Evolutionary conservation across 2,329 filamentous ascomycete species (phyloP).

Genomic region (Aspergillus sp.): DNA sequence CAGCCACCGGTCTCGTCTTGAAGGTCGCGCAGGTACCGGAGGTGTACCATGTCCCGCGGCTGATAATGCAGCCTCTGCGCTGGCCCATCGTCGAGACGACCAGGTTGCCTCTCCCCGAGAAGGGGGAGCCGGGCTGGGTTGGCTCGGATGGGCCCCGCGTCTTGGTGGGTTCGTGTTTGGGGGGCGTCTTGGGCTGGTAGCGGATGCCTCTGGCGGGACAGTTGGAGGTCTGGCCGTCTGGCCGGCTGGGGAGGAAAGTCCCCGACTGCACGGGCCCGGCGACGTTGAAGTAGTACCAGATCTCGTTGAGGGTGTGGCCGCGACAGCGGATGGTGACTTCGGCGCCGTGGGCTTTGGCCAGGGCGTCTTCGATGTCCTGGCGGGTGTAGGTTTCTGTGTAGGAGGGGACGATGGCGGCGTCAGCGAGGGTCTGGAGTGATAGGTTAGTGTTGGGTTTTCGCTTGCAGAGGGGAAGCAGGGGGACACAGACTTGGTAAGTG

Average conservation of each 20-base stretch:
- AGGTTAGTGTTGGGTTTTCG: slow-evolving; percentile 6
- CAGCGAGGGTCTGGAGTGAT: slow-evolving; percentile 51
- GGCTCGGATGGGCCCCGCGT: slow-evolving; percentile 29
- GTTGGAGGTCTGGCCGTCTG: slow-evolving; percentile 58
- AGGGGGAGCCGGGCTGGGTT: slow-evolving; percentile 39
- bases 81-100: slow-evolving; percentile 46
- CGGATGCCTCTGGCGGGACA: slow-evolving; percentile 63
- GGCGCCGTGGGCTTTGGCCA: slow-evolving; percentile 53
- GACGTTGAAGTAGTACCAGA: slow-evolving; percentile 64
- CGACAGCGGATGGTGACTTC: slow-evolving; percentile 59
- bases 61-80: slow-evolving; percentile 62
- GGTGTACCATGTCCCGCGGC: slow-evolving; percentile 64
- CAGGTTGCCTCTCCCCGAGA: slow-evolving; percentile 59
- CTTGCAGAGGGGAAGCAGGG: not conserved
- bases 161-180: slow-evolving; percentile 36
- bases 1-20: slow-evolving; percentile 24
- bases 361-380: slow-evolving; percentile 57
- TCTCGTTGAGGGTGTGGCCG: slow-evolving; percentile 48
- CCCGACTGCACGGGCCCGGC: slow-evolving; percentile 43
- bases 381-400: slow-evolving; percentile 57
- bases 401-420: slow-evolving; percentile 59
- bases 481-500: slow-evolving; percentile 58
- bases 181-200: slow-evolving; percentile 59
- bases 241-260: slow-evolving; percentile 30
- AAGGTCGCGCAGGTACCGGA: slow-evolving; percentile 66